These are phyloP conservation scores for Ehretia macrophylla DNA, from an alignment of 257 asterid species.

Conservation along the genomic window DNA sequence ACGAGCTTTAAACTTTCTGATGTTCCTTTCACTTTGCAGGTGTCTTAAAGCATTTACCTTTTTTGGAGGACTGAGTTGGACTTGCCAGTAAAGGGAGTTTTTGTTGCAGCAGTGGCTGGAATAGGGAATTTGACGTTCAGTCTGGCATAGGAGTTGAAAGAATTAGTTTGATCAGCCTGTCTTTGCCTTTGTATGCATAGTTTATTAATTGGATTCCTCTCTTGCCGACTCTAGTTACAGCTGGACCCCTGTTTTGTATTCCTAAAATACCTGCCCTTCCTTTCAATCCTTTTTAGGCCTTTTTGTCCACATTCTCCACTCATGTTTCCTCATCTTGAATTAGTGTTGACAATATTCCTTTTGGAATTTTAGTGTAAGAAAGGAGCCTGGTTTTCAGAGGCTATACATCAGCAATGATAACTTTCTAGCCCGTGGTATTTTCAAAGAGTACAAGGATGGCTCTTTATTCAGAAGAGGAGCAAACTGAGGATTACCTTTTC, in stretches of 20 bases:
- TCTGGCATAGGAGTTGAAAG: no score
- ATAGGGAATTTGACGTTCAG: neutral
- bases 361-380: neutral
- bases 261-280: slow-evolving; percentile 28
- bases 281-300: slow-evolving; percentile 22
- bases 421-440: slow-evolving; percentile 19
- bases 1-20: slow-evolving; percentile 18
- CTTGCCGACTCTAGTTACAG: slow-evolving; percentile 16
- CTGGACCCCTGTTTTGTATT: slow-evolving; percentile 19
- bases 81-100: neutral
- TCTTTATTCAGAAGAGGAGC: slow-evolving; percentile 55
- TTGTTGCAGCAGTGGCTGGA: slow-evolving; percentile 1
- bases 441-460: slow-evolving; percentile 48
- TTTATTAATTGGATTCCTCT: slow-evolving; percentile 18
- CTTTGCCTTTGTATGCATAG: slow-evolving; percentile 10
- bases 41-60: slow-evolving; percentile 15
- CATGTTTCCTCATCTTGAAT: neutral
- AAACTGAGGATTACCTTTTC: slow-evolving; percentile 79
- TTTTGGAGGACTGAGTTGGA: slow-evolving; percentile 11
- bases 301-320: slow-evolving; percentile 7
- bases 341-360: slow-evolving; percentile 1
- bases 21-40: slow-evolving; percentile 40
- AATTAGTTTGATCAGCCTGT: no score
- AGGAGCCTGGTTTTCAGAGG: no score
- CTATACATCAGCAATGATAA: slow-evolving; percentile 27